These are phyloP conservation scores for Veloboletus limbatus DNA, from an alignment of 1,284 basidiomycete genomes.

Conservation along the genomic window DNA sequence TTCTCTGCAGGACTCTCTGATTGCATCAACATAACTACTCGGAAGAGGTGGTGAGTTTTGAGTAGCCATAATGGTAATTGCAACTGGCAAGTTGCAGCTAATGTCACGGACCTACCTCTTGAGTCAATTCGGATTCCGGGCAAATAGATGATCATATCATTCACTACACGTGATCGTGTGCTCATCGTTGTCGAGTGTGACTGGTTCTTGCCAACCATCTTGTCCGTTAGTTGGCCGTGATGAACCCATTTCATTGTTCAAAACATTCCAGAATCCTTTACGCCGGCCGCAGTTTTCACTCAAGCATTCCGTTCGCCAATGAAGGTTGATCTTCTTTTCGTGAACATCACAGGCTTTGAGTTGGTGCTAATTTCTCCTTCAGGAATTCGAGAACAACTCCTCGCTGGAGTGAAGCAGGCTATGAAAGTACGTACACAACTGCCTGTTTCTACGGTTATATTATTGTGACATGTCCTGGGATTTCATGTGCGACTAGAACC, in stretches of 20 bases:
- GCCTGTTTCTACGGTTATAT: background rate
- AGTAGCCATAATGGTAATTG: constrained; percentile 15
- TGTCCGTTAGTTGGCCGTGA: too few species aligned
- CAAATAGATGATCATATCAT: constrained; percentile 17
- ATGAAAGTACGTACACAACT: constrained; percentile 54
- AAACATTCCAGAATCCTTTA: constrained; percentile 9
- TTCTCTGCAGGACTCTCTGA: constrained; percentile 49
- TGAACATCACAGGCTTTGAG: background rate
- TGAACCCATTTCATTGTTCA: constrained; percentile 12
- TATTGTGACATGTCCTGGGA: background rate
- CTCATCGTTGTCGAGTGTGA: background rate
- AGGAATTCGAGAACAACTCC: constrained; percentile 49
- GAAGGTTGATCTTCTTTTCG: constrained; percentile 21
- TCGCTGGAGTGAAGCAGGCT: constrained; percentile 49
- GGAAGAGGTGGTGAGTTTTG: constrained; percentile 38
- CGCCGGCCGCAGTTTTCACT: constrained; percentile 12
- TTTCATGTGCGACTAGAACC: constrained; percentile 40
- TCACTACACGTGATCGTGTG: constrained; percentile 26
- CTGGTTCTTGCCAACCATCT: background rate
- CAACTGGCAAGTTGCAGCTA: too few species aligned
- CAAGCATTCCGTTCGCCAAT: constrained; percentile 12
- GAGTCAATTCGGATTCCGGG: too few species aligned
- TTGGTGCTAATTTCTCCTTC: constrained; percentile 1
- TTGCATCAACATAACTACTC: constrained; percentile 45
- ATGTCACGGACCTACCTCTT: too few species aligned